Conservation (phyloP, 306 rosid species). For the Cucumis hystrix region DNA sequence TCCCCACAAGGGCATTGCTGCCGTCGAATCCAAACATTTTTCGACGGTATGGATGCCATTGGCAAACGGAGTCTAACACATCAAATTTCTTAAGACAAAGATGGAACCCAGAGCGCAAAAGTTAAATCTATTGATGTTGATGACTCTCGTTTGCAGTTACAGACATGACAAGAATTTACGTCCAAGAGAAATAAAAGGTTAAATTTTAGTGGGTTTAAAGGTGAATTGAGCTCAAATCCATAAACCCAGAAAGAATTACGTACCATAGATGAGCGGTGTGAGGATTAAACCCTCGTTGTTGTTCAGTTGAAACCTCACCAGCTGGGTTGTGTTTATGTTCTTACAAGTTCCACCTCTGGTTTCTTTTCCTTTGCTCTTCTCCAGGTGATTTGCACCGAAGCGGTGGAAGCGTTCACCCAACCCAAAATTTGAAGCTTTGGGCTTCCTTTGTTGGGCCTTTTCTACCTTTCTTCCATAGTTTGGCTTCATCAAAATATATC, state of each 20-base stretch:
- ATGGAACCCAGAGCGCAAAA: background rate
- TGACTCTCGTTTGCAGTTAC: background rate
- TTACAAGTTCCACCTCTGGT: background rate
- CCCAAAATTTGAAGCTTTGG: background rate
- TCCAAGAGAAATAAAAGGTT: background rate
- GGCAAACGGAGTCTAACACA: background rate
- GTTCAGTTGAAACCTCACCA: background rate
- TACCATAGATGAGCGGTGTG: background rate
- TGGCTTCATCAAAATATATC: no score
- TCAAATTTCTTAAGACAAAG: background rate
- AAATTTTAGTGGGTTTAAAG: background rate
- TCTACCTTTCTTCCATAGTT: background rate
- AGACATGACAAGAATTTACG: background rate
- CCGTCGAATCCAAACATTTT: slow-evolving; percentile 72
- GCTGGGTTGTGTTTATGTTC: background rate
- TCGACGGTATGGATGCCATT: slow-evolving; percentile 50
- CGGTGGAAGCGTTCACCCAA: background rate
- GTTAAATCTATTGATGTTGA: background rate
- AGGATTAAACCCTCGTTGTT: background rate
- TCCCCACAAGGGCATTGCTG: slow-evolving; percentile 98
- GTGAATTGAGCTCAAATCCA: background rate
- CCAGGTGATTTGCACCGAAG: background rate
- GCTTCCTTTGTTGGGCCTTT: background rate
- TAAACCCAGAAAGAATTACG: background rate
- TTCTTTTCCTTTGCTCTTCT: background rate